Evolutionary conservation across 179 eudicot species (phyloP).

Genomic region (Beta lomatogona): DNA sequence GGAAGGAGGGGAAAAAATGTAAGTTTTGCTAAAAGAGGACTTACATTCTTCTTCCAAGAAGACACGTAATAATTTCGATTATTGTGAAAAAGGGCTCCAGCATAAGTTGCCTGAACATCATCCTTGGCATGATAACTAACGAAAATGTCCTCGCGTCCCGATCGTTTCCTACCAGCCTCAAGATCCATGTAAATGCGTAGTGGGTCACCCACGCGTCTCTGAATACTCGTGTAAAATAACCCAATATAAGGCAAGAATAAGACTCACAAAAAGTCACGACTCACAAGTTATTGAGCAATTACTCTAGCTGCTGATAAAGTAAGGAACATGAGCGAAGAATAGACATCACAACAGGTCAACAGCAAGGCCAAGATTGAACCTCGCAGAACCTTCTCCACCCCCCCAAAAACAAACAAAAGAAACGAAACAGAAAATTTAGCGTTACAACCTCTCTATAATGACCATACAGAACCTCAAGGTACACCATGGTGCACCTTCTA

Average conservation of each 20-base stretch:
- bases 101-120: constrained; percentile 96
- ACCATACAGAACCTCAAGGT: no score
- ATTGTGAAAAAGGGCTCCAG: constrained; percentile 89
- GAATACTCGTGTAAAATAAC: constrained; percentile 2
- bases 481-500: no score
- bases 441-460: no score
- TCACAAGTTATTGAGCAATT: no score
- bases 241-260: neutral
- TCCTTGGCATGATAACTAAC: constrained; percentile 91
- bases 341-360: no score
- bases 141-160: constrained; percentile 87
- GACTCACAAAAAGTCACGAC: neutral
- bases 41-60: constrained; percentile 70
- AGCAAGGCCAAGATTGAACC: no score
- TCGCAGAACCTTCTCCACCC: no score
- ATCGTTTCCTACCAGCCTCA: constrained; percentile 87
- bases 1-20: neutral
- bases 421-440: no score
- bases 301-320: no score
- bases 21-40: constrained; percentile 17
- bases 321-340: no score
- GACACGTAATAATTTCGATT: constrained; percentile 81
- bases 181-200: constrained; percentile 96
- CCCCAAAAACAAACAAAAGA: no score
- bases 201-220: constrained; percentile 88